Evolutionary conservation across 768 basidiomycete species (phyloP), one percentile per base, ranked within the genome.

Genomic region (Dacryopinax primogenitus): DNA sequence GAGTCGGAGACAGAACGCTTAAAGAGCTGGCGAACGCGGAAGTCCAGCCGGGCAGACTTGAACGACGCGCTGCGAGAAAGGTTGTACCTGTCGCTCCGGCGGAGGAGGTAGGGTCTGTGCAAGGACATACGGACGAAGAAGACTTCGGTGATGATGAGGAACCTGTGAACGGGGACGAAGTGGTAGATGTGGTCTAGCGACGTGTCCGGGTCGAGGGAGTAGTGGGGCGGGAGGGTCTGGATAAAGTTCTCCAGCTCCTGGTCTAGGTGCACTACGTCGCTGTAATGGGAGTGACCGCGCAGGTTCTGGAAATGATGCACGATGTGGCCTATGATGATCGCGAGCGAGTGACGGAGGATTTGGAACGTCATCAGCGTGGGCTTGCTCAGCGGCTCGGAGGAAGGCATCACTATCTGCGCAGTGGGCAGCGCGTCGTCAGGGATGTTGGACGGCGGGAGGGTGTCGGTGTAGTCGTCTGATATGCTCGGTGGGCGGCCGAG

Each of bases 301-400:
- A 93, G 84, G 76, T 88, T 86, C 73, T 95, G 93, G 76, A 93
- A 95, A 76, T 94, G 90, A 70, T 92, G 90, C 39, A 91, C 90
- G 72, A 96, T 91, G 33, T 85, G 86, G 16, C 92, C 92, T 66
- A 94, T 93, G 66, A 94, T 87, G 36, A 80, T 77, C 33, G 91
- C 89, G 21, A 96, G 80, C 33, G 84, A 82, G 70, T 93, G 88
- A 39, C 93, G 80, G 30, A 96, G 80, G 67, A 95, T 91, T 34
- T 91, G 85, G 72, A 90, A 95, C 0, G 92, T 92, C 80, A 90
- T 88, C 15, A 78, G 80, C 0, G 92, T 95, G 1, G 93, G 92
- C 30, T 77, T 81, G 0, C 83, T 81, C 39, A 75, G 65, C 9
- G 75, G 75, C 61, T 68, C 68, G 21, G 74, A 68, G 16, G 66